Percentiles rank a stretch among this genome's conserved stretches.
Conservation (phyloP, 1,284 basidiomycete species). For the Rhodotorula sp. region DNA sequence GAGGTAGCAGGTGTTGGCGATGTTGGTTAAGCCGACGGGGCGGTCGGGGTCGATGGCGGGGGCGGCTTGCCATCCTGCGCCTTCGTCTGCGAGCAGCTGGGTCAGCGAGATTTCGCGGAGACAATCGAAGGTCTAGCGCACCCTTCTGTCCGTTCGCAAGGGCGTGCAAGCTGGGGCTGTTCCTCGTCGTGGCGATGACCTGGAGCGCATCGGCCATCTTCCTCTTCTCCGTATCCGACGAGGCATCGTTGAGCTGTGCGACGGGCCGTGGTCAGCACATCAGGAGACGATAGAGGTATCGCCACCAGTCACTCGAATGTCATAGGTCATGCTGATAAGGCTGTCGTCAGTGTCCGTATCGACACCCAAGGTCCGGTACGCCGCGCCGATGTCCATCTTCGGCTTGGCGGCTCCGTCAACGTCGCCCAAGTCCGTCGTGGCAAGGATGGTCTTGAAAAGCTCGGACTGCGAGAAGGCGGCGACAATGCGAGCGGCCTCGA, state of each 20-base stretch:
- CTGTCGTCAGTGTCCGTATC: slow-evolving; percentile 68
- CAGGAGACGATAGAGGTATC: too few relatives aligned
- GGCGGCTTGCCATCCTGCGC: slow-evolving; percentile 5
- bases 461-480: slow-evolving; percentile 58
- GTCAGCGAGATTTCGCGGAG: neutral
- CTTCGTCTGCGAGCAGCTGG: neutral
- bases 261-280: neutral
- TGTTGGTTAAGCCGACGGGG: slow-evolving; percentile 83
- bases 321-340: slow-evolving; percentile 69
- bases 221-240: slow-evolving; percentile 31
- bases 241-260: slow-evolving; percentile 63
- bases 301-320: slow-evolving; percentile 68
- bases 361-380: slow-evolving; percentile 69
- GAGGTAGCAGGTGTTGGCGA: slow-evolving; percentile 90
- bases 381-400: slow-evolving; percentile 66
- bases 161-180: slow-evolving; percentile 66
- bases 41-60: slow-evolving; percentile 54
- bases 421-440: slow-evolving; percentile 54
- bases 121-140: slow-evolving; percentile 53
- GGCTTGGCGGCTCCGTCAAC: slow-evolving; percentile 50
- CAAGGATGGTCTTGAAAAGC: slow-evolving; percentile 63
- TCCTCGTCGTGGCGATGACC: slow-evolving; percentile 60
- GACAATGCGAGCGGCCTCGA: slow-evolving; percentile 21
- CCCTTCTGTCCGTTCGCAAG: slow-evolving; percentile 68
- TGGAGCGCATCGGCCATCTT: slow-evolving; percentile 49